Evolutionary conservation across 106 monocot genomes (phyloP).

Genomic region (Vanilla planifolia): DNA sequence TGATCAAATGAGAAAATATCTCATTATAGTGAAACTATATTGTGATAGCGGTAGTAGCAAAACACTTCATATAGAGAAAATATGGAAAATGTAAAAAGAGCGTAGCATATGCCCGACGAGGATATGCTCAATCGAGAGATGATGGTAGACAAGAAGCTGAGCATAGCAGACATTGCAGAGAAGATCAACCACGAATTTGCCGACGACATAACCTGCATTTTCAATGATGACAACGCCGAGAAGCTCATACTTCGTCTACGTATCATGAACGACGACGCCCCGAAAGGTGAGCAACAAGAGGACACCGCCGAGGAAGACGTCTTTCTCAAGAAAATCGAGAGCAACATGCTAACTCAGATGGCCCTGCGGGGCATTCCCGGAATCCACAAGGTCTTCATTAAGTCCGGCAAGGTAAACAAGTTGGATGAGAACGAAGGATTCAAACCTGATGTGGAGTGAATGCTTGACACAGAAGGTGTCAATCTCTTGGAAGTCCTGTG

Average conservation of each 20-base stretch:
- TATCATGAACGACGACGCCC: conserved; percentile 92
- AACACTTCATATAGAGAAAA: too few species aligned
- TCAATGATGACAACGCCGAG: conserved; percentile 94
- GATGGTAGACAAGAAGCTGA: conserved; percentile 96
- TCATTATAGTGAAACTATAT: too few species aligned
- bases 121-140: conserved; percentile 87
- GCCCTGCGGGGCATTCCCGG: conserved; percentile 90
- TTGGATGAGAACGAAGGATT: conserved; percentile 83
- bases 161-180: conserved; percentile 95
- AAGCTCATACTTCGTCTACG: conserved; percentile 88
- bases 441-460: conserved; percentile 70
- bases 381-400: conserved; percentile 94
- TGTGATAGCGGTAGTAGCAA: too few species aligned
- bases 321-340: conserved; percentile 84
- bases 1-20: too few species aligned
- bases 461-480: conserved; percentile 96
- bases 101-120: conserved; percentile 99
- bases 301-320: conserved; percentile 93
- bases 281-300: conserved; percentile 82
- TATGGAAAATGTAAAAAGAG: conserved; percentile 87
- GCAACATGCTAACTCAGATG: conserved; percentile 96
- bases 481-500: conserved; percentile 91
- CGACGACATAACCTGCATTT: conserved; percentile 92
- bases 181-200: conserved; percentile 88
- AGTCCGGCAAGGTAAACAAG: conserved; percentile 51